Conservation (phyloP, 176 grass and related monocot genomes). For the Zoysia pacifica region DNA sequence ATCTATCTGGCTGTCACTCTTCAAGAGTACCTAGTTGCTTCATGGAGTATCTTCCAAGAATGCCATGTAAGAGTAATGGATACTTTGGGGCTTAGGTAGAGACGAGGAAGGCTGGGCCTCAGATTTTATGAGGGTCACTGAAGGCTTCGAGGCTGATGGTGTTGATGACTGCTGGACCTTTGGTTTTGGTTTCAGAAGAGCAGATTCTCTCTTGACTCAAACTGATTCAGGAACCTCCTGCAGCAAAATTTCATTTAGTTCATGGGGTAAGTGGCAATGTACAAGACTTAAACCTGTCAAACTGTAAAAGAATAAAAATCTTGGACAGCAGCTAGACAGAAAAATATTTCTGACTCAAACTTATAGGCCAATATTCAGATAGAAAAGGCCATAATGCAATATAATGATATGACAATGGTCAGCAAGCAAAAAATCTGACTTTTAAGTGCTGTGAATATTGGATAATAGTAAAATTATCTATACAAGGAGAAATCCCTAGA, state of each 20-base stretch:
- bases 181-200: conserved; percentile 69
- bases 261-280: not conserved
- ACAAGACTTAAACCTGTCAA: not conserved
- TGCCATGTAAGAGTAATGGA: conserved; percentile 91
- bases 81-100: conserved; percentile 71
- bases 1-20: conserved; percentile 35
- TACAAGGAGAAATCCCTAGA: not conserved
- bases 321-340: not conserved
- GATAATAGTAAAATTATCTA: not conserved
- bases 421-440: conserved; percentile 2
- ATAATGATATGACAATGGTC: conserved; percentile 3
- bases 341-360: not conserved
- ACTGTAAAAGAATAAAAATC: not conserved
- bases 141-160: conserved; percentile 45
- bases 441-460: not conserved
- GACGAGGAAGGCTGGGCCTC: conserved; percentile 40
- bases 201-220: conserved; percentile 71
- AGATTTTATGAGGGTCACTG: conserved; percentile 45
- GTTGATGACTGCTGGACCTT: conserved; percentile 59
- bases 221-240: conserved; percentile 21
- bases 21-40: conserved; percentile 86
- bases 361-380: not conserved
- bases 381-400: not conserved
- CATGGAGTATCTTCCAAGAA: conserved; percentile 89
- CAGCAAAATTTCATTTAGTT: conserved; percentile 25